These are phyloP conservation scores for Suillus alpinus DNA, from an alignment of 768 basidiomycete genomes.

Conservation along the genomic window DNA sequence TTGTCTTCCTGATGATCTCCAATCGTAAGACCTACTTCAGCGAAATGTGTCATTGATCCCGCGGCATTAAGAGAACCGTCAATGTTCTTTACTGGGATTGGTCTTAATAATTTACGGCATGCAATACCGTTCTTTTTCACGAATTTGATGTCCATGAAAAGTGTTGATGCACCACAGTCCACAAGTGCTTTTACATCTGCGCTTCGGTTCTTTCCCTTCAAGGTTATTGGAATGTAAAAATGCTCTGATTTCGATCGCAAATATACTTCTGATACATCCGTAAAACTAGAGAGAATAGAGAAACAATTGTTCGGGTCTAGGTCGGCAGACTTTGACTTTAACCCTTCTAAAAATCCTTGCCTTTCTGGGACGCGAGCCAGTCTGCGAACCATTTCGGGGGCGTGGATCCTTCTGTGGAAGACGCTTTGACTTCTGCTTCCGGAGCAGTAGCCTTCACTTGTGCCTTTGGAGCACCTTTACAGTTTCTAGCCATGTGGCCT, in stretches of 20 bases:
- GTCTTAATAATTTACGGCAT: not conserved
- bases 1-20: not conserved
- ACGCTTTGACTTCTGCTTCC: no score
- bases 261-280: no score
- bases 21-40: not conserved
- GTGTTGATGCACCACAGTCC: not conserved
- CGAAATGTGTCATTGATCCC: not conserved
- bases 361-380: no score
- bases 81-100: not conserved
- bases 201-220: not conserved
- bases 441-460: no score
- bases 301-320: no score
- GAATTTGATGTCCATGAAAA: not conserved
- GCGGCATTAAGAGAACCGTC: not conserved
- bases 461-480: no score
- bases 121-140: fast-evolving
- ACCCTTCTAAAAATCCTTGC: no score
- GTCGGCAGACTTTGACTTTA: no score
- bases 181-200: not conserved
- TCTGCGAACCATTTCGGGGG: no score
- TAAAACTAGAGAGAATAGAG: no score
- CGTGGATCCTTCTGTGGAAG: no score
- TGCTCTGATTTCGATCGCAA: not conserved
- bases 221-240: not conserved
- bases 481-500: no score